Conservation (phyloP, 163 green algal species). For the Scenedesmus sp. region DNA sequence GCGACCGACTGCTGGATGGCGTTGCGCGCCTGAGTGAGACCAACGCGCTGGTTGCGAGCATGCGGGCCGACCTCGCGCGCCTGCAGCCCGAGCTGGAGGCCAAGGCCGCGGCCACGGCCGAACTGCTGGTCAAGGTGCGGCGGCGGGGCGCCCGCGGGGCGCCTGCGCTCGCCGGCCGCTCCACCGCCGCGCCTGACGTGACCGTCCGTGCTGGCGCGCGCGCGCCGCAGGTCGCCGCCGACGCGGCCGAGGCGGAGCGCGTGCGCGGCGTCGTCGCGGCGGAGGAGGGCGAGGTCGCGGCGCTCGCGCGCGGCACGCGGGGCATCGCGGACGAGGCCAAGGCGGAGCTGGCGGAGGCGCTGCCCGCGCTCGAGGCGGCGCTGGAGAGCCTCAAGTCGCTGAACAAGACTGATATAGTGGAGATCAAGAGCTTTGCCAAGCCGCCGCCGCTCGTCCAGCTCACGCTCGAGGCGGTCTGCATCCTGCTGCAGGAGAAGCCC, state of each 20-base stretch:
- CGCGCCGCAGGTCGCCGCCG: conserved; percentile 60
- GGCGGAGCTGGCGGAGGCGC: conserved; percentile 81
- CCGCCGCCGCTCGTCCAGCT: conserved; percentile 86
- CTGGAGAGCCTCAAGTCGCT: conserved; percentile 80
- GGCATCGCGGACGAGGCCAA: conserved; percentile 83
- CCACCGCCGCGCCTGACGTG: no score
- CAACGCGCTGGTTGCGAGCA: conserved; percentile 77
- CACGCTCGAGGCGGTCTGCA: conserved; percentile 91
- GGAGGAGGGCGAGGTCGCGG: conserved; percentile 81
- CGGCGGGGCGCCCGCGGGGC: background rate
- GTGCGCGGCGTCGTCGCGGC: conserved; percentile 72
- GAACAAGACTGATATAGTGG: conserved; percentile 83
- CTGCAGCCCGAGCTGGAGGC: conserved; percentile 81
- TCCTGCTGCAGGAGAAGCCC: conserved; percentile 86
- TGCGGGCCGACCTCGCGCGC: conserved; percentile 79
- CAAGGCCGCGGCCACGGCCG: conserved; percentile 75
- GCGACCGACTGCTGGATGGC: conserved; percentile 80
- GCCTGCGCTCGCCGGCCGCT: background rate
- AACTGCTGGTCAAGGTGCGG: conserved; percentile 74
- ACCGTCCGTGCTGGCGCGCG: no score
- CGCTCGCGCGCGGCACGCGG: conserved; percentile 61
- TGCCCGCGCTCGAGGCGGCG: conserved; percentile 81
- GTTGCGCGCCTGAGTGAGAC: conserved; percentile 83
- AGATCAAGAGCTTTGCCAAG: conserved; percentile 92
- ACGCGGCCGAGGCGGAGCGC: conserved; percentile 79